These are phyloP conservation scores for Scopulariopsis brevicaulis DNA, from an alignment of 2,329 filamentous ascomycete species.

Conservation along the genomic window DNA sequence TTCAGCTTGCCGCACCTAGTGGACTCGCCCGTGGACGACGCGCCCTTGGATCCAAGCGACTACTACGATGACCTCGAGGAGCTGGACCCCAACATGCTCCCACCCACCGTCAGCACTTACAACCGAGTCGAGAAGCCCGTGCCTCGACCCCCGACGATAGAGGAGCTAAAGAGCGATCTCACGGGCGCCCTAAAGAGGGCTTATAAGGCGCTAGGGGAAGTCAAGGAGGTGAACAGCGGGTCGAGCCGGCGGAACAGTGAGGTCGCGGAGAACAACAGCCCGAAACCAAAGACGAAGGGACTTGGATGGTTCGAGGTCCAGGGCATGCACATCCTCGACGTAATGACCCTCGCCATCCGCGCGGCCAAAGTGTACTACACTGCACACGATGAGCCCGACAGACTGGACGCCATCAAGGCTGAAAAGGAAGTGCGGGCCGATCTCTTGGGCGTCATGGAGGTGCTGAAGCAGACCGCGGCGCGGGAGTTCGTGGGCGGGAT, in stretches of 20 bases:
- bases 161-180: conserved; percentile 57
- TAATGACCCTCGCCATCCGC: conserved; percentile 88
- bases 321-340: conserved; percentile 83
- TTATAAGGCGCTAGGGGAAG: conserved; percentile 53
- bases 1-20: conserved; percentile 25
- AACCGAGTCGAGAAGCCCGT: conserved; percentile 73
- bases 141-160: conserved; percentile 72
- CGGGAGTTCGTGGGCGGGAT: conserved; percentile 79
- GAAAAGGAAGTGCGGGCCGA: conserved; percentile 80
- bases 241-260: neutral
- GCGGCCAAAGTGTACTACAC: conserved; percentile 97
- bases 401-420: conserved; percentile 74
- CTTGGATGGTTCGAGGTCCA: conserved; percentile 77
- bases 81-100: conserved; percentile 68
- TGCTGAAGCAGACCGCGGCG: conserved; percentile 82
- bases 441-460: conserved; percentile 75
- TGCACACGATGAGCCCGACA: conserved; percentile 75
- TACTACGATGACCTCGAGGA: conserved; percentile 52
- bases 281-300: conserved; percentile 29
- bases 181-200: conserved; percentile 62
- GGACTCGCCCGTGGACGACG: conserved; percentile 35
- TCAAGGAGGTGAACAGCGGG: conserved; percentile 23
- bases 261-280: conserved; percentile 15
- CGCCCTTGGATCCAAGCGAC: conserved; percentile 23
- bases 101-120: conserved; percentile 96